Percentiles rank a stretch among this genome's conserved stretches.
These are phyloP conservation scores for Candolleomyces eurysporus DNA, from an alignment of 768 basidiomycete genomes.

Conservation along the genomic window DNA sequence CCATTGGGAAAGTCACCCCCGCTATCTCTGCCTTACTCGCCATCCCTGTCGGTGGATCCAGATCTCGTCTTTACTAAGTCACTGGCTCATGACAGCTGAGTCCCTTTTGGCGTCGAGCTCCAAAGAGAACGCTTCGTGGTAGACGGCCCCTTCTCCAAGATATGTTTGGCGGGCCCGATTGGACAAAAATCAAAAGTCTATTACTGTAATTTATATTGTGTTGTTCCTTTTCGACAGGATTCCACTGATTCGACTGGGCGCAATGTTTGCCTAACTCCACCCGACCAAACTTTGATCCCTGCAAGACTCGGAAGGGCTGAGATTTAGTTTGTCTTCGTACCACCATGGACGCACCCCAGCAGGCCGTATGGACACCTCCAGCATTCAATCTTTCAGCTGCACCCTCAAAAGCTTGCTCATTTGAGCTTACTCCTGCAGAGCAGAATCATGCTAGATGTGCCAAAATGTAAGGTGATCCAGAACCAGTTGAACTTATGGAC, in stretches of 20 bases:
- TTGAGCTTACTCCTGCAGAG: conserved; percentile 20
- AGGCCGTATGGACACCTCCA: conserved; percentile 27
- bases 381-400: conserved; percentile 22
- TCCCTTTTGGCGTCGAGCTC: too few species aligned
- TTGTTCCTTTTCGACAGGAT: too few species aligned
- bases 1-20: conserved; percentile 52
- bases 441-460: conserved; percentile 48
- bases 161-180: too few species aligned
- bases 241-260: too few species aligned
- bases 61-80: conserved; percentile 47
- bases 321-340: background rate
- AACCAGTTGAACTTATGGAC: background rate
- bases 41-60: conserved; percentile 53
- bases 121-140: too few species aligned
- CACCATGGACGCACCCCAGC: background rate
- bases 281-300: too few species aligned
- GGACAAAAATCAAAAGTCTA: too few species aligned
- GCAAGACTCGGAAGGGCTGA: too few species aligned
- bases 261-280: too few species aligned
- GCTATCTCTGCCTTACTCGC: conserved; percentile 55
- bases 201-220: too few species aligned
- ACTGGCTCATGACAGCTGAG: too few species aligned
- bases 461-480: conserved; percentile 43
- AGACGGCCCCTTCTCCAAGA: too few species aligned
- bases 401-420: conserved; percentile 7